Evolutionary conservation across 306 rosid genomes (phyloP).

Genomic region (Fagus crenata): DNA sequence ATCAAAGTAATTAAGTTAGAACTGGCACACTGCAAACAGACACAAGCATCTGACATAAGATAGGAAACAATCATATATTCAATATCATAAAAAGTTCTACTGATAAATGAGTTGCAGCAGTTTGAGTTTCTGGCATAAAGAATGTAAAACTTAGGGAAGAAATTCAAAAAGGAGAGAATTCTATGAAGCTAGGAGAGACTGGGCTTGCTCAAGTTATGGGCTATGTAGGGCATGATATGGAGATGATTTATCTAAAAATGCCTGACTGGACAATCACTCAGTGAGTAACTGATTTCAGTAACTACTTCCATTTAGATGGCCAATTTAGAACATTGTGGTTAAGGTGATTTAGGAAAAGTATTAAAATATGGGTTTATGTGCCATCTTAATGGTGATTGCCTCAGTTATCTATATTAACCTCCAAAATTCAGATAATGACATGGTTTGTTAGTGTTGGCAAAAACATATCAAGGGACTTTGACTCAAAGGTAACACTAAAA

Average conservation of each 20-base stretch:
- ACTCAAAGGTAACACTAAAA: not conserved
- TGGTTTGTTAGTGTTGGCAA: not conserved
- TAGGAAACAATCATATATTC: not conserved
- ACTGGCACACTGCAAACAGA: not conserved
- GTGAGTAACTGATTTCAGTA: too few species aligned
- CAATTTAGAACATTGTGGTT: not conserved
- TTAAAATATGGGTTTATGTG: not conserved
- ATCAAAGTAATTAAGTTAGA: not conserved
- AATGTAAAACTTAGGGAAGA: too few species aligned
- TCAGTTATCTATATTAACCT: not conserved
- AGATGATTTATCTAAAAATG: too few species aligned
- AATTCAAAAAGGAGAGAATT: too few species aligned
- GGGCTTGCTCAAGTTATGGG: too few species aligned
- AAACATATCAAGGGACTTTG: not conserved
- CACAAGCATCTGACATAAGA: not conserved
- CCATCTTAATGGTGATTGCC: not conserved
- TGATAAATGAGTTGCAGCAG: not conserved
- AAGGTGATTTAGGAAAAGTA: not conserved
- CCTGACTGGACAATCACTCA: too few species aligned
- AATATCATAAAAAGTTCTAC: not conserved
- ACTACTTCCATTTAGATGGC: too few species aligned
- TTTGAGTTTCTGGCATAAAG: too few species aligned
- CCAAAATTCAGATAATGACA: not conserved
- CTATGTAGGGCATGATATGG: too few species aligned
- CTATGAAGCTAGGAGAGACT: too few species aligned